phyloP scores from a whole-genome alignment of 352 stramenopile genomes.

The Globisporangium takayamanum region DNA sequence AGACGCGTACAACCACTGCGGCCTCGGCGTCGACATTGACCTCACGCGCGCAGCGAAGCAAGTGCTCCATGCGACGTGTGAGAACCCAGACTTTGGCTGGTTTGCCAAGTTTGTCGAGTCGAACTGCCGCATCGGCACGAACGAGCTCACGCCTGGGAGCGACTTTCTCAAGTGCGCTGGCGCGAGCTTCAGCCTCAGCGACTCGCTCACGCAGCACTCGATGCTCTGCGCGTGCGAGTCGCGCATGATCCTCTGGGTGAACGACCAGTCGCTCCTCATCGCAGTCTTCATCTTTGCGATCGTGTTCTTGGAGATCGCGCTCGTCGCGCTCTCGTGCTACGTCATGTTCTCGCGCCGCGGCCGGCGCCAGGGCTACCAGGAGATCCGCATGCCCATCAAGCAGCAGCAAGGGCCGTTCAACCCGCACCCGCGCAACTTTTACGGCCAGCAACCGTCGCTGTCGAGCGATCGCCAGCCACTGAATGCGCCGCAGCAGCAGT shows the following conservation, averaged over 20 bases:
- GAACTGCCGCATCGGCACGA: constrained; percentile 58
- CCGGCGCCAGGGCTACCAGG: constrained; percentile 68
- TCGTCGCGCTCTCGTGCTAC: constrained; percentile 78
- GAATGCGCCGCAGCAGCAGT: constrained; percentile 25
- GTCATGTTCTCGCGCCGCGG: constrained; percentile 69
- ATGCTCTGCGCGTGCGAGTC: constrained; percentile 81
- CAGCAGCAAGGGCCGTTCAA: constrained; percentile 64
- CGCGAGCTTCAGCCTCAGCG: constrained; percentile 48
- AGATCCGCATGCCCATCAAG: constrained; percentile 82
- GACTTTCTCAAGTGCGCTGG: constrained; percentile 68
- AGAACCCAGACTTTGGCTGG: constrained; percentile 54
- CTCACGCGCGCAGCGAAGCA: constrained; percentile 28
- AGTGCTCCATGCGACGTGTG: constrained; percentile 43
- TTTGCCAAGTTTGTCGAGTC: constrained; percentile 67
- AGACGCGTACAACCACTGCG: constrained; percentile 67
- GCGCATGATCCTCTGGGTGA: constrained; percentile 72
- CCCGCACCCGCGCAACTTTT: constrained; percentile 73
- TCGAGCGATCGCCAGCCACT: constrained; percentile 26
- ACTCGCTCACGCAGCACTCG: constrained; percentile 65
- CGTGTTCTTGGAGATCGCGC: constrained; percentile 71
- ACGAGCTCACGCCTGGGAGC: constrained; percentile 46
- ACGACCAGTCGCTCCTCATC: constrained; percentile 73
- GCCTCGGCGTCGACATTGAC: constrained; percentile 58
- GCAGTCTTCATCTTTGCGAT: constrained; percentile 76
- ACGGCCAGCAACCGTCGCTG: constrained; percentile 18